Conservation (phyloP, 768 basidiomycete species). For the Serendipita sp. region DNA sequence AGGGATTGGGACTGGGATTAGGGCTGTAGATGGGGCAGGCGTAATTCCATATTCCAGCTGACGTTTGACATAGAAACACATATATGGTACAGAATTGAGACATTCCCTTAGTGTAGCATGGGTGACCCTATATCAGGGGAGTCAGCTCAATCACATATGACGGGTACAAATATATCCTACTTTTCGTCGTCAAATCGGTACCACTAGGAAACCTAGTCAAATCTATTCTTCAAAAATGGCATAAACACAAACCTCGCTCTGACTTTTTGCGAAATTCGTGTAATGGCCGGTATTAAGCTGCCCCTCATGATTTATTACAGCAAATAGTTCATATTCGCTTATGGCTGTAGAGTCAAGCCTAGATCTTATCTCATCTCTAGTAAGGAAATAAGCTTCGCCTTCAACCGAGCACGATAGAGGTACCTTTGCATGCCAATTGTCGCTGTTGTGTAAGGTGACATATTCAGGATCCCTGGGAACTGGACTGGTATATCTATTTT, state of each 20-base stretch:
- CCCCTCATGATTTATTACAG: slow-evolving; percentile 89
- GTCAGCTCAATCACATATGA: slow-evolving; percentile 6
- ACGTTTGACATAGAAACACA: slow-evolving; percentile 91
- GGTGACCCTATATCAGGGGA: slow-evolving; percentile 36
- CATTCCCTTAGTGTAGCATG: slow-evolving; percentile 51
- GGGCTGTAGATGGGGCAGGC: not conserved
- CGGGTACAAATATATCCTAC: slow-evolving; percentile 22
- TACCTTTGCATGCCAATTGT: not conserved
- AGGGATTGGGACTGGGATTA: not conserved
- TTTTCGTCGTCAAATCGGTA: slow-evolving; percentile 92
- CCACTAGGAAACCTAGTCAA: slow-evolving; percentile 38
- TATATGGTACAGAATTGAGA: slow-evolving; percentile 64
- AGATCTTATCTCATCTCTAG: not conserved
- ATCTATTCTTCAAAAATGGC: not conserved
- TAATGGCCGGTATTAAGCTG: slow-evolving; percentile 92
- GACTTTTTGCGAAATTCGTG: slow-evolving; percentile 68
- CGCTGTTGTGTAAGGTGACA: slow-evolving; percentile 67
- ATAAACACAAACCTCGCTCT: slow-evolving; percentile 54
- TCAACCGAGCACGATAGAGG: not conserved
- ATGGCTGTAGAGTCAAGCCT: slow-evolving; percentile 41
- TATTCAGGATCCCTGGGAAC: slow-evolving; percentile 71
- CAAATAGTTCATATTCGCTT: slow-evolving; percentile 84
- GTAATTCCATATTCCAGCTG: slow-evolving; percentile 52
- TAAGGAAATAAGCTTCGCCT: too few species aligned
- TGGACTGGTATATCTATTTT: slow-evolving; percentile 76